A percentile compares a stretch with the other conserved stretches of the same genome.
Conservation (phyloP, 345 rosid genomes). For the Bruguiera parviflora region DNA sequence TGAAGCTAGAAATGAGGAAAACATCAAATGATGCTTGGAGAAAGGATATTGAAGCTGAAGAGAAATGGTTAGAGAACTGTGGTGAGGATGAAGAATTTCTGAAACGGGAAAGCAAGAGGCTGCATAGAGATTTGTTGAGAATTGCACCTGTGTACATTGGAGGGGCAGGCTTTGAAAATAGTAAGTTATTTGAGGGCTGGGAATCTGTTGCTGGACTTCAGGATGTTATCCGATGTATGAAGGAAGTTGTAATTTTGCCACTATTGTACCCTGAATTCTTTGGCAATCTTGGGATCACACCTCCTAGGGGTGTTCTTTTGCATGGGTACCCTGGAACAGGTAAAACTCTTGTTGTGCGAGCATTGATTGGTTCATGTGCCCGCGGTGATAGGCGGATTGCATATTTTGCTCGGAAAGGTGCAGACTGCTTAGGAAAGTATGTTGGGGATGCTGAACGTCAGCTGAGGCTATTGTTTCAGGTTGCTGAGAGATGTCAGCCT, state of each 20-base stretch:
- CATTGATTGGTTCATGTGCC: slow-evolving; percentile 93
- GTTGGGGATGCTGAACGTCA: slow-evolving; percentile 99
- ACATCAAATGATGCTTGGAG: slow-evolving; percentile 79
- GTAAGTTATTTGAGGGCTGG: slow-evolving; percentile 74
- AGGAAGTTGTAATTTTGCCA: slow-evolving; percentile 95
- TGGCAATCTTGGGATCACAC: slow-evolving; percentile 82
- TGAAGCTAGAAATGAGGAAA: slow-evolving; percentile 74
- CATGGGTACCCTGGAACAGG: slow-evolving; percentile 99
- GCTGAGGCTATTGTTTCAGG: slow-evolving; percentile 96
- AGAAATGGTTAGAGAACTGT: slow-evolving; percentile 96
- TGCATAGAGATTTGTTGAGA: slow-evolving; percentile 85
- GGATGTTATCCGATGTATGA: slow-evolving; percentile 87
- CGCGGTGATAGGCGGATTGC: slow-evolving; percentile 88
- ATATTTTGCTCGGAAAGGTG: slow-evolving; percentile 98
- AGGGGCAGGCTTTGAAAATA: slow-evolving; percentile 56
- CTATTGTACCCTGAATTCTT: slow-evolving; percentile 92
- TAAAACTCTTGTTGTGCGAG: slow-evolving; percentile 92
- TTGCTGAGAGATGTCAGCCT: slow-evolving; percentile 96
- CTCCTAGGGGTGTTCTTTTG: slow-evolving; percentile 96
- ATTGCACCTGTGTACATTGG: slow-evolving; percentile 96
- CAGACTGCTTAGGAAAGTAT: slow-evolving; percentile 98
- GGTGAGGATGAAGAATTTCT: slow-evolving; percentile 99
- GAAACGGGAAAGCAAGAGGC: slow-evolving; percentile 96
- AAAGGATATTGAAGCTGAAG: slow-evolving; percentile 94
- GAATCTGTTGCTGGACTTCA: slow-evolving; percentile 99